These are phyloP conservation scores for Fusarium gaditjirri DNA, from an alignment of 2,329 filamentous ascomycete genomes.

Conservation along the genomic window DNA sequence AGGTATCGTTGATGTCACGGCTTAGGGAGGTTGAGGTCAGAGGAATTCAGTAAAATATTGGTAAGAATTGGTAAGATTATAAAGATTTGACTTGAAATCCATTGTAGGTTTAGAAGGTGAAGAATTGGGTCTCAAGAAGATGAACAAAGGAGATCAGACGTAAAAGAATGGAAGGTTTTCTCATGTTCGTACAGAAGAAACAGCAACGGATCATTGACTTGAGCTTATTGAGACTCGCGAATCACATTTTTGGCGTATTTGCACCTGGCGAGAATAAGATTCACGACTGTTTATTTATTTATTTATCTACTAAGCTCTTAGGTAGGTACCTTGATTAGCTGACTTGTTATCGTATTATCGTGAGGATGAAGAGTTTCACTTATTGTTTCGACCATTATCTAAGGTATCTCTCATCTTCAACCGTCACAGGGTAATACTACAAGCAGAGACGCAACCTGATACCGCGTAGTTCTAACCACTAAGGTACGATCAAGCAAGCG, in stretches of 20 bases:
- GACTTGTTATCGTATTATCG: not conserved
- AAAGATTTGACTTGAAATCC: not conserved
- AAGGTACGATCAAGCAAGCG: not conserved
- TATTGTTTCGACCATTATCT: not conserved
- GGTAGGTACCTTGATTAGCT: too few species aligned
- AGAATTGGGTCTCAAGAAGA: too few species aligned
- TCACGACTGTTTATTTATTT: not conserved
- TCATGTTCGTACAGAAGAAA: not conserved
- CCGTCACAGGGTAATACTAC: not conserved
- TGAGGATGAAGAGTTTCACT: not conserved
- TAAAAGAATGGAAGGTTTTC: not conserved
- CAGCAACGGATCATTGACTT: not conserved
- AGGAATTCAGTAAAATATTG: not conserved
- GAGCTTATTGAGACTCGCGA: not conserved
- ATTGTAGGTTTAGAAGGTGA: not conserved
- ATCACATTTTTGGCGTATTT: not conserved
- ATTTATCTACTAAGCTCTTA: not conserved
- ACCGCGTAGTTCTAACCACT: not conserved
- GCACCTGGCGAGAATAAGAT: not conserved
- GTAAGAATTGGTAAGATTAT: slow-evolving; percentile 17
- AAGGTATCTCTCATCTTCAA: not conserved
- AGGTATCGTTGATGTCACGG: slow-evolving; percentile 20
- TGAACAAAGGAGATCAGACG: not conserved
- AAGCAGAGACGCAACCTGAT: not conserved
- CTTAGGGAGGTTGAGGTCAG: not conserved